These are phyloP conservation scores for Ophiostoma novo-ulmi DNA, from an alignment of 2,329 filamentous ascomycete genomes.

Conservation along the genomic window DNA sequence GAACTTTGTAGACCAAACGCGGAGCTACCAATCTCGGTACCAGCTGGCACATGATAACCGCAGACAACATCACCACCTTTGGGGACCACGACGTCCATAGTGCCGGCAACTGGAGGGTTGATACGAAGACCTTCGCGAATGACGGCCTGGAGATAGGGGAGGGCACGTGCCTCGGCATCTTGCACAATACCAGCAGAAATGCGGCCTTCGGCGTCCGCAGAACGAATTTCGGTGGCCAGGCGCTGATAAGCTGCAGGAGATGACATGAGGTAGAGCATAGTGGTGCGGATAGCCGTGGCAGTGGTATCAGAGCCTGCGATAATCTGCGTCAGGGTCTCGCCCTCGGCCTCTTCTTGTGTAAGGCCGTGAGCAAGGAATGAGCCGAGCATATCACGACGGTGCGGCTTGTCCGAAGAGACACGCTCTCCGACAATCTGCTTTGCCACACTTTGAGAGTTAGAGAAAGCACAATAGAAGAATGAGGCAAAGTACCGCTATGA, in stretches of 20 bases:
- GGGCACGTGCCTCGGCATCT: conserved; percentile 36
- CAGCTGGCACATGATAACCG: conserved; percentile 42
- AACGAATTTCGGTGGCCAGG: conserved; percentile 36
- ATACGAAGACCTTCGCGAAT: conserved; percentile 47
- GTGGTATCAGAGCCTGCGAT: conserved; percentile 33
- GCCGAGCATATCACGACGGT: conserved; percentile 38
- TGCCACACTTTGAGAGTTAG: conserved; percentile 17
- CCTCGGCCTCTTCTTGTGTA: conserved; percentile 38
- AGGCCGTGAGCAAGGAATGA: conserved; percentile 40
- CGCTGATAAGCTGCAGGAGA: conserved; percentile 29
- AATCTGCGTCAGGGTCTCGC: conserved; percentile 42
- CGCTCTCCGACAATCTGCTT: conserved; percentile 29
- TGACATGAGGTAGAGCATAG: conserved; percentile 31
- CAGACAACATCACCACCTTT: conserved; percentile 37
- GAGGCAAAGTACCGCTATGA: conserved; percentile 22
- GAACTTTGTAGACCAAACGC: conserved; percentile 40
- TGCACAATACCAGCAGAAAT: conserved; percentile 33
- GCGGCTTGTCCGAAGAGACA: conserved; percentile 24
- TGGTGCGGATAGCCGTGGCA: conserved; percentile 31
- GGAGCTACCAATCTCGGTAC: conserved; percentile 43
- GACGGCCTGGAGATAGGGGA: conserved; percentile 47
- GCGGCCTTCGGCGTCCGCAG: conserved; percentile 30
- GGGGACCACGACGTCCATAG: conserved; percentile 34
- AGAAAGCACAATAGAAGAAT: not conserved
- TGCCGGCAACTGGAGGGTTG: conserved; percentile 40